phyloP scores from a whole-genome alignment of 2,329 filamentous ascomycete genomes.

The Lasiodiplodia theobromae region DNA sequence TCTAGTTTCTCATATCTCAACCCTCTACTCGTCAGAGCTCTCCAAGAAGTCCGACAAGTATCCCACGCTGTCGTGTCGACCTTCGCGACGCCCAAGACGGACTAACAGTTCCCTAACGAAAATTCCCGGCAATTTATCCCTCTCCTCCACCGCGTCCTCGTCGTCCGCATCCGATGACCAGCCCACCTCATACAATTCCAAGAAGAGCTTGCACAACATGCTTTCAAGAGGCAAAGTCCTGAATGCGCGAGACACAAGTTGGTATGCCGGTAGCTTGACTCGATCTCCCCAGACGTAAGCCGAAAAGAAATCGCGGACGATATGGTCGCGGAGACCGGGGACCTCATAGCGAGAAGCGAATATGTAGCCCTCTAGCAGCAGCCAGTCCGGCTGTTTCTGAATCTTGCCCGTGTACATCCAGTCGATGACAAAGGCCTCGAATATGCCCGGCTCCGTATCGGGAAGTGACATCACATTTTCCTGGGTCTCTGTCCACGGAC shows the following conservation, averaged over 20 bases:
- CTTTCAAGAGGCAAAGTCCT: not conserved
- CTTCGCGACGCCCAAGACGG: not conserved
- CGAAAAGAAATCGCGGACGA: not conserved
- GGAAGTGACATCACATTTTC: not conserved
- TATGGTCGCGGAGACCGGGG: not conserved
- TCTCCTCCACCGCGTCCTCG: not conserved
- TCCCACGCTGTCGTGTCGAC: not conserved
- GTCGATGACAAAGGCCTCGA: not conserved
- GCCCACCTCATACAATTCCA: not conserved
- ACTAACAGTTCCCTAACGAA: not conserved
- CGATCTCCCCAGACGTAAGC: not conserved
- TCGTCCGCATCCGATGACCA: not conserved
- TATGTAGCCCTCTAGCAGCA: not conserved
- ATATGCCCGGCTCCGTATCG: not conserved
- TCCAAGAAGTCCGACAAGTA: not conserved
- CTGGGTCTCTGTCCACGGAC: not conserved
- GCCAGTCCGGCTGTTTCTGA: not conserved
- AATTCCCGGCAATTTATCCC: not conserved
- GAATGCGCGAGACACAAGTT: not conserved
- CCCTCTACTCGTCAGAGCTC: not conserved
- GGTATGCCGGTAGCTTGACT: not conserved
- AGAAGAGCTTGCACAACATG: not conserved
- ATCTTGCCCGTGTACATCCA: not conserved
- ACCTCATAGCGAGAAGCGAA: slow-evolving; percentile 21
- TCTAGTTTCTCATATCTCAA: too few species aligned